phyloP scores from a whole-genome alignment of 352 stramenopile species.

The Pythium coloratum region DNA sequence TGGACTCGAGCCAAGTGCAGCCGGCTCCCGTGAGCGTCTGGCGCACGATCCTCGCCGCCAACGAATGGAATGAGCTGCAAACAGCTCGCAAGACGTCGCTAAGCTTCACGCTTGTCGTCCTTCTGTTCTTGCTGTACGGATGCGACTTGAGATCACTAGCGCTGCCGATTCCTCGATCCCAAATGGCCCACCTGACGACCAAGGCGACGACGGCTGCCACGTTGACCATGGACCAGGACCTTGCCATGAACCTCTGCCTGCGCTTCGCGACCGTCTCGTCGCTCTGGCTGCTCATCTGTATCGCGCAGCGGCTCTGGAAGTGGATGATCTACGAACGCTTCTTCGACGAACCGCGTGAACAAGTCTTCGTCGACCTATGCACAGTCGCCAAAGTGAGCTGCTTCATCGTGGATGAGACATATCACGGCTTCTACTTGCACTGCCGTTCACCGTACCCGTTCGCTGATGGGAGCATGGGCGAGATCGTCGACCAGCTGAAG shows the following conservation, averaged over 20 bases:
- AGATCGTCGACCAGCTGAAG: slow-evolving; percentile 89
- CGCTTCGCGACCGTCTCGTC: slow-evolving; percentile 88
- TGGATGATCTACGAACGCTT: slow-evolving; percentile 88
- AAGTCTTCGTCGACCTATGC: slow-evolving; percentile 93
- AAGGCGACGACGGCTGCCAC: slow-evolving; percentile 39
- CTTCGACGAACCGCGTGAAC: slow-evolving; percentile 63
- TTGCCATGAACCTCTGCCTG: slow-evolving; percentile 83
- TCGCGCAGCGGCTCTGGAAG: slow-evolving; percentile 85
- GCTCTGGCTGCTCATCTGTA: slow-evolving; percentile 79
- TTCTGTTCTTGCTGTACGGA: slow-evolving; percentile 90
- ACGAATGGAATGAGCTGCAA: slow-evolving; percentile 94
- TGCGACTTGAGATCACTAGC: slow-evolving; percentile 50
- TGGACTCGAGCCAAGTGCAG: slow-evolving; percentile 44
- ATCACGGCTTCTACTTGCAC: slow-evolving; percentile 95
- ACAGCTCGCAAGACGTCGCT: slow-evolving; percentile 78
- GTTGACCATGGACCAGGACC: slow-evolving; percentile 31
- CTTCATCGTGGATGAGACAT: slow-evolving; percentile 90
- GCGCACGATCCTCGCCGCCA: slow-evolving; percentile 93
- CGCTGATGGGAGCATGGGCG: slow-evolving; percentile 92
- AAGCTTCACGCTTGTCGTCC: slow-evolving; percentile 73
- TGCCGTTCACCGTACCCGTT: slow-evolving; percentile 92
- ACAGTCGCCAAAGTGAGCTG: slow-evolving; percentile 93
- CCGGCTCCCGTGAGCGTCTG: slow-evolving; percentile 87
- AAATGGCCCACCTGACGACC: slow-evolving; percentile 55
- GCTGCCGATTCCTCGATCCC: slow-evolving; percentile 51